Percentiles rank a stretch among this genome's conserved stretches.
Evolutionary conservation across 2,329 filamentous ascomycete species (phyloP).

Genomic region (Lachnellula hyalina): DNA sequence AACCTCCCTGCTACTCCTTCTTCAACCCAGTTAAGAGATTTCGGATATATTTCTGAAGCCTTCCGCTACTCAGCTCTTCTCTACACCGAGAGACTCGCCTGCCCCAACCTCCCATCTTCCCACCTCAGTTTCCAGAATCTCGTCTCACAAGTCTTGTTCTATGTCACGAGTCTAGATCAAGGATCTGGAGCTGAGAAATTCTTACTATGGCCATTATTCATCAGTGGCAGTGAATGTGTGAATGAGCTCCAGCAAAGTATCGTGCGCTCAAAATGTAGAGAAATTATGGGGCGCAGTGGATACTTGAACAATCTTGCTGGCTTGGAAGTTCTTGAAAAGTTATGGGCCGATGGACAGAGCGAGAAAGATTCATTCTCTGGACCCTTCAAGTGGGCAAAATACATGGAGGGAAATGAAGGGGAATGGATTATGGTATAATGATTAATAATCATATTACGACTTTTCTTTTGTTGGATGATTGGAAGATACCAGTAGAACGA

Average conservation of each 20-base stretch:
- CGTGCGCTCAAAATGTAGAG: conserved; percentile 73
- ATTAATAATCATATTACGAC: not conserved
- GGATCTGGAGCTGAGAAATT: conserved; percentile 76
- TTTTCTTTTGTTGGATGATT: no score
- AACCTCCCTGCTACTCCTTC: conserved; percentile 47
- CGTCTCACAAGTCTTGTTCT: conserved; percentile 76
- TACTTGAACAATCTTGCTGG: conserved; percentile 92
- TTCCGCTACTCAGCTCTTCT: conserved; percentile 86
- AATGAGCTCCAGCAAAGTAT: conserved; percentile 73
- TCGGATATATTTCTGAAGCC: conserved; percentile 79
- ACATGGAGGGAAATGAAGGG: conserved; percentile 42
- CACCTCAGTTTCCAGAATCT: conserved; percentile 77
- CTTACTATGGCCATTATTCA: conserved; percentile 87
- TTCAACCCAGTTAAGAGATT: conserved; percentile 62
- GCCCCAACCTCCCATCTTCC: conserved; percentile 65
- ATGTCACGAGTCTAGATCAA: conserved; percentile 72
- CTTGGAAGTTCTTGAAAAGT: conserved; percentile 76
- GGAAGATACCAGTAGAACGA: no score
- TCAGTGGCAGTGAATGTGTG: conserved; percentile 84
- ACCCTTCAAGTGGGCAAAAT: conserved; percentile 28
- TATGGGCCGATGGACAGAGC: conserved; percentile 53
- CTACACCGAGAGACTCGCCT: conserved; percentile 82
- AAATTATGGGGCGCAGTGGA: conserved; percentile 82
- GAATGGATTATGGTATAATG: conserved; percentile 63
- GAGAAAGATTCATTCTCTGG: conserved; percentile 14